Conservation (phyloP, 2,329 filamentous ascomycete genomes). For the Exophiala alcalophila region DNA sequence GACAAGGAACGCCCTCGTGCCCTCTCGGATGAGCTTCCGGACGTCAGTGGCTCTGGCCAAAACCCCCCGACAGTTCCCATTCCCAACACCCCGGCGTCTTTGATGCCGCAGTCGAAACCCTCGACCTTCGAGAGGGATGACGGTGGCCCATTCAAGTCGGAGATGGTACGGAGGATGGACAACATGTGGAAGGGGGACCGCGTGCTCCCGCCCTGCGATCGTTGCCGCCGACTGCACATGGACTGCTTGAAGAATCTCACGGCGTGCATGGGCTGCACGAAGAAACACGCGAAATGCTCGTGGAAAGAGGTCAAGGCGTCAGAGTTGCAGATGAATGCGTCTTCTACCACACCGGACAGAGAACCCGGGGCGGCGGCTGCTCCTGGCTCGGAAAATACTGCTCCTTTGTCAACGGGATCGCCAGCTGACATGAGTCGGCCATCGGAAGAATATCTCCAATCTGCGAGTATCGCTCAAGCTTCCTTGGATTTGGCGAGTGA, state of each 20-base stretch:
- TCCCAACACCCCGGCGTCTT: slow-evolving; percentile 52
- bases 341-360: slow-evolving; percentile 26
- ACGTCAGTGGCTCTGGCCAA: slow-evolving; percentile 7
- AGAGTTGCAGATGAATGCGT: slow-evolving; percentile 49
- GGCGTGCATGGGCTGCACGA: slow-evolving; percentile 81
- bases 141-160: slow-evolving; percentile 57
- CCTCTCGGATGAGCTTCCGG: slow-evolving; percentile 19
- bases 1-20: slow-evolving; percentile 21
- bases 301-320: slow-evolving; percentile 79
- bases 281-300: slow-evolving; percentile 83
- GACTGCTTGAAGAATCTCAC: slow-evolving; percentile 83
- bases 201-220: slow-evolving; percentile 79
- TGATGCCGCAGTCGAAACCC: slow-evolving; percentile 50
- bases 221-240: slow-evolving; percentile 75
- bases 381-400: slow-evolving; percentile 1
- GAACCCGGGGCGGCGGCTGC: slow-evolving; percentile 18
- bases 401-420: slow-evolving; percentile 16
- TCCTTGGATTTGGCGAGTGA: slow-evolving; percentile 18
- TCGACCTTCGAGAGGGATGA: slow-evolving; percentile 53
- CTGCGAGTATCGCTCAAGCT: slow-evolving; percentile 14
- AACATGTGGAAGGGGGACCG: slow-evolving; percentile 68
- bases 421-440: slow-evolving; percentile 17
- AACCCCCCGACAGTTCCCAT: slow-evolving; percentile 51
- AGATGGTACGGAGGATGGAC: slow-evolving; percentile 75
- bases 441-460: slow-evolving; percentile 5